Evolutionary conservation across 257 asterid genomes (phyloP).

Genomic region (Solanum sitiens): DNA sequence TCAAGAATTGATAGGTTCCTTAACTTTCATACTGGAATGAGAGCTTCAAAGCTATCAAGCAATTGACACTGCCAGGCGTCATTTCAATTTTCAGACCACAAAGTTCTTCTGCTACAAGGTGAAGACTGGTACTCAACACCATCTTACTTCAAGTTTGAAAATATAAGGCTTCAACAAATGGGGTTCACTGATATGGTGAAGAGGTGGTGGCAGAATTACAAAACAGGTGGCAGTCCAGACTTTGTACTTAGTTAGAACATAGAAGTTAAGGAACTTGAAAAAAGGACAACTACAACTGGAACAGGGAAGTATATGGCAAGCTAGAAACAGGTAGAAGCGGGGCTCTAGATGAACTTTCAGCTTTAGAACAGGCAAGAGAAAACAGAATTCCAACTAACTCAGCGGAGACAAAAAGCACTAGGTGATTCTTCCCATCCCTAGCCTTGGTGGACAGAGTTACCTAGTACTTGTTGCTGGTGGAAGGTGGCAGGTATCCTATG

Average conservation of each 20-base stretch:
- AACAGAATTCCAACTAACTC: not conserved
- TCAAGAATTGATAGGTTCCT: not conserved
- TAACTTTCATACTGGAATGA: not conserved
- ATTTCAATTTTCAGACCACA: not conserved
- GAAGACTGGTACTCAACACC: not conserved
- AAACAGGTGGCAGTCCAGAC: not conserved
- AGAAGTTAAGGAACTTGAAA: not conserved
- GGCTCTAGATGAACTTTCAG: not conserved
- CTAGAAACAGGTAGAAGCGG: not conserved
- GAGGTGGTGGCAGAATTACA: not conserved
- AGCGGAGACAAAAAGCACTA: not conserved
- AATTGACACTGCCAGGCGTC: not conserved
- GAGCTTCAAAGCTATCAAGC: not conserved
- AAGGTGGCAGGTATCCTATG: not conserved
- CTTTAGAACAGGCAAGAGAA: not conserved
- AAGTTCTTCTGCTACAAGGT: not conserved
- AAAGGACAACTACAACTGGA: not conserved
- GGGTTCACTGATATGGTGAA: not conserved
- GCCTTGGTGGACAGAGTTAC: not conserved
- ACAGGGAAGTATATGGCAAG: not conserved
- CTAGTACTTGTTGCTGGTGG: not conserved
- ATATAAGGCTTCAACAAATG: not conserved
- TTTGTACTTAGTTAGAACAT: not conserved
- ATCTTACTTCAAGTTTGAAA: not conserved
- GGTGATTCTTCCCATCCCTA: not conserved